Conservation (phyloP, 208 protist species). For the Wallacemonas sp. region DNA sequence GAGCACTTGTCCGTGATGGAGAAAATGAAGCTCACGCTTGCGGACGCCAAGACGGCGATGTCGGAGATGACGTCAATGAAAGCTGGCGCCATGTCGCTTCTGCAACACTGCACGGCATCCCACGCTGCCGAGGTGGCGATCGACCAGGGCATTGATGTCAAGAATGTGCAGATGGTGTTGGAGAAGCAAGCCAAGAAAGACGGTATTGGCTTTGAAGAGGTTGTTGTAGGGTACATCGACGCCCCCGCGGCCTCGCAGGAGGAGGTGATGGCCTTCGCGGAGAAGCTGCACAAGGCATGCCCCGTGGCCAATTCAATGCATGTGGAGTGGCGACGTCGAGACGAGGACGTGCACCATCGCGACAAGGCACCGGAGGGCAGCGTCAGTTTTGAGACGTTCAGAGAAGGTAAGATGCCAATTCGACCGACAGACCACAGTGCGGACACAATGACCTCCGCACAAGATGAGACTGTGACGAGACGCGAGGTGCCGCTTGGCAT, state of each 20-base stretch:
- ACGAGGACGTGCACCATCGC: neutral
- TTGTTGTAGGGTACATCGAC: constrained; percentile 87
- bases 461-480: neutral
- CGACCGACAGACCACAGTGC: neutral
- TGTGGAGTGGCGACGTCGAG: constrained; percentile 46
- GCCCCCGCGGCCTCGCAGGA: constrained; percentile 61
- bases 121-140: constrained; percentile 85
- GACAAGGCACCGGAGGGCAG: neutral
- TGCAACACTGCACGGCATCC: constrained; percentile 84
- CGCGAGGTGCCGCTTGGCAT: constrained; percentile 16
- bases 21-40: constrained; percentile 21
- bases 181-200: constrained; percentile 44
- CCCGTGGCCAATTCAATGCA: constrained; percentile 66
- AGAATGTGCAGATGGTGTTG: constrained; percentile 71
- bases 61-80: constrained; percentile 53
- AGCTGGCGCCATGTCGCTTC: constrained; percentile 69
- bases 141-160: constrained; percentile 81
- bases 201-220: constrained; percentile 44
- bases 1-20: constrained; percentile 9
- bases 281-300: constrained; percentile 72
- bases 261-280: constrained; percentile 77
- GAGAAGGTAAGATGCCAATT: neutral
- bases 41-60: constrained; percentile 29
- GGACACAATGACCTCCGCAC: too few species aligned
- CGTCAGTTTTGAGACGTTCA: constrained; percentile 1